Conservation (phyloP, 1,139 yeast genomes). For the Hemisphaericaspora lyxosophila region DNA sequence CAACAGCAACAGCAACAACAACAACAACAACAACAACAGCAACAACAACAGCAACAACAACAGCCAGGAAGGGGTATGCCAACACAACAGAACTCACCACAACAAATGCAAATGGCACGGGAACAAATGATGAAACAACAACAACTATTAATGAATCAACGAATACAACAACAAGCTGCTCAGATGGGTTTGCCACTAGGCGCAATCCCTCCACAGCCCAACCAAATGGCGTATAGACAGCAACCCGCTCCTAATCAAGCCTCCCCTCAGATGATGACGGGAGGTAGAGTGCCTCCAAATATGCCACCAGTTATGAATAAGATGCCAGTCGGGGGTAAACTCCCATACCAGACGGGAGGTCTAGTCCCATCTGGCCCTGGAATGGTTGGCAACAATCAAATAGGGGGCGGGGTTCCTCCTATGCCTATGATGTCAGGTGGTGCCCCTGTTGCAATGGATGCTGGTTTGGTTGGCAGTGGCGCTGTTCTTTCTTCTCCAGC, state of each 20-base stretch:
- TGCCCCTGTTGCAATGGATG: neutral
- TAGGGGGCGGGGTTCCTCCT: slow-evolving; percentile 5
- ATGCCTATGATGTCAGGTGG: slow-evolving; percentile 3
- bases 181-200: slow-evolving; percentile 4
- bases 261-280: slow-evolving; percentile 5
- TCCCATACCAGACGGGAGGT: slow-evolving; percentile 7
- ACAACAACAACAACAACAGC: slow-evolving; percentile 32
- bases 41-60: slow-evolving; percentile 13
- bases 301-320: slow-evolving; percentile 4
- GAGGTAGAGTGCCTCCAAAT: slow-evolving; percentile 4
- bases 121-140: slow-evolving; percentile 12
- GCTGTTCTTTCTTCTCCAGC: neutral
- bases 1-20: slow-evolving; percentile 24
- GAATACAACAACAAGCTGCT: slow-evolving; percentile 6
- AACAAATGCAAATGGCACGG: slow-evolving; percentile 15
- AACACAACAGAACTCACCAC: slow-evolving; percentile 31
- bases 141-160: slow-evolving; percentile 13
- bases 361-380: slow-evolving; percentile 3
- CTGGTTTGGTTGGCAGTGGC: neutral
- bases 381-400: slow-evolving; percentile 2
- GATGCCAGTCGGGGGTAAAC: slow-evolving; percentile 6
- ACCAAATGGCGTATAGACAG: slow-evolving; percentile 3
- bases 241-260: slow-evolving; percentile 12
- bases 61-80: slow-evolving; percentile 20
- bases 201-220: slow-evolving; percentile 1